phyloP scores from a whole-genome alignment of 805 yeast genomes.

The Schwanniomyces polymorphus region DNA sequence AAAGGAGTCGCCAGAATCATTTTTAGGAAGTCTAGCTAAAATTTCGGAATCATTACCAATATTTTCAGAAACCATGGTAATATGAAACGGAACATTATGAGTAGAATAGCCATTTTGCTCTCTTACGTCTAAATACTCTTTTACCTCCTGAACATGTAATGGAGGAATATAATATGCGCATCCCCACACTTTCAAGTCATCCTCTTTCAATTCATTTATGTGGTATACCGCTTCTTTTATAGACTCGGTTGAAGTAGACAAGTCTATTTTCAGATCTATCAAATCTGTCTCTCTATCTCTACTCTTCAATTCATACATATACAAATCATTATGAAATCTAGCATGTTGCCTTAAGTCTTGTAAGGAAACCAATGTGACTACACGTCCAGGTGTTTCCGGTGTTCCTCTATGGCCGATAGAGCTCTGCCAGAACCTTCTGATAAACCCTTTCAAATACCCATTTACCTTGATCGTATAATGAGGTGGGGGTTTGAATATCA shows the following conservation, averaged over 20 bases:
- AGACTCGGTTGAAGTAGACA: background rate
- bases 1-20: slow-evolving; percentile 35
- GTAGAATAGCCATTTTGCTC: slow-evolving; percentile 88
- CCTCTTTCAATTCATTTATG: slow-evolving; percentile 23
- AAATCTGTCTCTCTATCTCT: slow-evolving; percentile 9
- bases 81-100: slow-evolving; percentile 63
- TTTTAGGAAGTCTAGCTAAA: slow-evolving; percentile 12
- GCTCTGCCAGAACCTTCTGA: slow-evolving; percentile 88
- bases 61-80: slow-evolving; percentile 29
- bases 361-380: slow-evolving; percentile 73
- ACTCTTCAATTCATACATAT: slow-evolving; percentile 25
- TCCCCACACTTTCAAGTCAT: slow-evolving; percentile 66
- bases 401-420: slow-evolving; percentile 91
- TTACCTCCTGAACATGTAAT: slow-evolving; percentile 58
- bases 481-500: slow-evolving; percentile 90
- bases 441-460: slow-evolving; percentile 74
- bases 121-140: slow-evolving; percentile 70
- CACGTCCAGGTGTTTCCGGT: slow-evolving; percentile 84
- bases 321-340: slow-evolving; percentile 44
- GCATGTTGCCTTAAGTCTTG: slow-evolving; percentile 47
- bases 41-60: slow-evolving; percentile 7
- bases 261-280: background rate
- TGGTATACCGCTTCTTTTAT: slow-evolving; percentile 7
- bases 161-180: slow-evolving; percentile 81
- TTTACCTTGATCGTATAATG: slow-evolving; percentile 59